These are phyloP conservation scores for Lophiotrema nucula DNA, from an alignment of 495 filamentous ascomycete species.

Conservation along the genomic window DNA sequence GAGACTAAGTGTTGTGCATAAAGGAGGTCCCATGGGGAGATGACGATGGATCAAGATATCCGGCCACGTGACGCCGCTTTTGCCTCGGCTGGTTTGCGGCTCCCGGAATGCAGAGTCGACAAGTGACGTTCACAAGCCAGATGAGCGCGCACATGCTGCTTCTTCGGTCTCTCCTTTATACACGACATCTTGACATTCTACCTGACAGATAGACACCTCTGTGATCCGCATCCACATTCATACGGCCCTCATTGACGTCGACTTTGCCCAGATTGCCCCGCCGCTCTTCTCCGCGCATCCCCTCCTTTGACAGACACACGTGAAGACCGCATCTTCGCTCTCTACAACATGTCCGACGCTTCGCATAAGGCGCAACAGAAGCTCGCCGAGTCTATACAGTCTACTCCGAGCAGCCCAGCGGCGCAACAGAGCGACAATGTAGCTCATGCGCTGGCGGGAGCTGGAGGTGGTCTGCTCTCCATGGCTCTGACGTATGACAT, in stretches of 20 bases:
- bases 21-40: background rate
- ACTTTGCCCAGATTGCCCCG: background rate
- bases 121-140: conserved; percentile 31
- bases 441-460: conserved; percentile 82
- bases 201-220: background rate
- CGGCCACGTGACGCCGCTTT: conserved; percentile 10
- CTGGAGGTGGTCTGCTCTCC: conserved; percentile 85
- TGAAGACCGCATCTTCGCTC: conserved; percentile 5
- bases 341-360: conserved; percentile 22
- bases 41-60: conserved; percentile 2
- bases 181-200: background rate
- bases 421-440: conserved; percentile 84
- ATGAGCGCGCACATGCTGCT: conserved; percentile 9
- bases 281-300: background rate
- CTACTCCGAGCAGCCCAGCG: conserved; percentile 47
- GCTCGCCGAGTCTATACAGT: conserved; percentile 41
- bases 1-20: background rate
- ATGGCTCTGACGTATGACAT: conserved; percentile 82
- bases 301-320: conserved; percentile 13
- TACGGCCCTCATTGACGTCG: background rate
- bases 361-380: conserved; percentile 23
- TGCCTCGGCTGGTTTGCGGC: conserved; percentile 23
- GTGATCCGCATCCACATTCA: background rate
- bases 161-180: conserved; percentile 5
- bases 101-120: conserved; percentile 10